Conservation (phyloP, 1,284 basidiomycete genomes). For the Agaricales sp. region DNA sequence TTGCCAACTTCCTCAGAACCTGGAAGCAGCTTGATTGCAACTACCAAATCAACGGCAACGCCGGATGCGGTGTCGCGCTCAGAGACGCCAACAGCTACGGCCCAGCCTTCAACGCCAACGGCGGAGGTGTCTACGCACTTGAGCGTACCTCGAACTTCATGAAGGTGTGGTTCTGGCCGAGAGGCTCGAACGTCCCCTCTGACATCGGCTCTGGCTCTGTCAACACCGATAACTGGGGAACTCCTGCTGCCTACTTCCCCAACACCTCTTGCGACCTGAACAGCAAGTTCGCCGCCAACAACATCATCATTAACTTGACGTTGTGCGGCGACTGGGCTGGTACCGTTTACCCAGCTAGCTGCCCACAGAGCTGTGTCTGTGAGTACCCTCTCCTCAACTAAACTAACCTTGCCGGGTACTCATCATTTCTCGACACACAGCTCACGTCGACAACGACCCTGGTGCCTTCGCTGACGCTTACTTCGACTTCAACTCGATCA, state of each 20-base stretch:
- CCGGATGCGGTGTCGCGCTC: constrained; percentile 51
- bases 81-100: constrained; percentile 44
- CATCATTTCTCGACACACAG: constrained; percentile 2
- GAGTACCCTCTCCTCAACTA: constrained; percentile 10
- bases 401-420: not conserved
- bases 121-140: not conserved
- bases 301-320: constrained; percentile 50
- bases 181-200: constrained; percentile 29
- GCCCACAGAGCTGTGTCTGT: constrained; percentile 42
- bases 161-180: constrained; percentile 48
- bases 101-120: constrained; percentile 41
- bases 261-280: constrained; percentile 38
- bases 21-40: constrained; percentile 39
- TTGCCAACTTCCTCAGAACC: constrained; percentile 19
- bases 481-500: constrained; percentile 12
- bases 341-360: constrained; percentile 35
- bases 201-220: constrained; percentile 31
- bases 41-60: constrained; percentile 36
- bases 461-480: constrained; percentile 10
- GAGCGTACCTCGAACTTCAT: not conserved
- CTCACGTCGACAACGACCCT: constrained; percentile 10
- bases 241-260: constrained; percentile 47
- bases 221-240: constrained; percentile 38
- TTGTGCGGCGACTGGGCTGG: constrained; percentile 47
- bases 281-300: constrained; percentile 42